A percentile compares a stretch with the other conserved stretches of the same genome.
These are phyloP conservation scores for Lentinula sp. DNA, from an alignment of 768 basidiomycete genomes.

Conservation along the genomic window DNA sequence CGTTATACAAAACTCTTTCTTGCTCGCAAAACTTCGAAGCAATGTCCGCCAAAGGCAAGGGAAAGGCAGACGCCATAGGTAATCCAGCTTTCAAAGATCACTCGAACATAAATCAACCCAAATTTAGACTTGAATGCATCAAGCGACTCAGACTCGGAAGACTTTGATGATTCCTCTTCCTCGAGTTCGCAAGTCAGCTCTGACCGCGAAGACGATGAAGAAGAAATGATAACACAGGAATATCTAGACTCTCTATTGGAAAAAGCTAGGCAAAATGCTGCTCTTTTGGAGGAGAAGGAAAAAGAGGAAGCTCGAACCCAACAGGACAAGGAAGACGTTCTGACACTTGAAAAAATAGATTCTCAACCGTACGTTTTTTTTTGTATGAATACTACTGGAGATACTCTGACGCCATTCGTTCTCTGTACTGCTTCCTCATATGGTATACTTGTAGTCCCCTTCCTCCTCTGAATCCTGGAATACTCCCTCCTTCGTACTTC, in stretches of 20 bases:
- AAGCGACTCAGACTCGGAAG: slow-evolving; percentile 24
- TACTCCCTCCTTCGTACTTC: slow-evolving; percentile 61
- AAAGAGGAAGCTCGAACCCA: slow-evolving; percentile 14
- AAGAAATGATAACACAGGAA: slow-evolving; percentile 44
- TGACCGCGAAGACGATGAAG: slow-evolving; percentile 26
- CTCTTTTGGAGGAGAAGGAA: slow-evolving; percentile 21
- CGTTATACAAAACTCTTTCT: neutral
- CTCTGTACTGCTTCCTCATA: neutral
- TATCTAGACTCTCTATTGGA: slow-evolving; percentile 60
- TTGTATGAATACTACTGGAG: too few species aligned
- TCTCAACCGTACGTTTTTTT: slow-evolving; percentile 6
- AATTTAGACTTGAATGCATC: slow-evolving; percentile 9
- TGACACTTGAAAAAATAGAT: slow-evolving; percentile 34
- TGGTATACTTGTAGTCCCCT: slow-evolving; percentile 35
- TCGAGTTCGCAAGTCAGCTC: slow-evolving; percentile 3
- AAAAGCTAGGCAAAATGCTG: slow-evolving; percentile 49
- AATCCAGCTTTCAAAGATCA: neutral
- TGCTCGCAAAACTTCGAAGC: neutral
- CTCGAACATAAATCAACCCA: neutral
- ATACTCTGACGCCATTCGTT: neutral
- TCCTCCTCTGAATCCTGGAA: slow-evolving; percentile 61
- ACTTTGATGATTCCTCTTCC: slow-evolving; percentile 21
- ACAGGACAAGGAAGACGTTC: slow-evolving; percentile 44
- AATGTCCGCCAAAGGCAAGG: slow-evolving; percentile 24
- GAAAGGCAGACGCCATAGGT: slow-evolving; percentile 40